These are phyloP conservation scores for Alnus rubra DNA, from an alignment of 306 rosid genomes.

Conservation along the genomic window DNA sequence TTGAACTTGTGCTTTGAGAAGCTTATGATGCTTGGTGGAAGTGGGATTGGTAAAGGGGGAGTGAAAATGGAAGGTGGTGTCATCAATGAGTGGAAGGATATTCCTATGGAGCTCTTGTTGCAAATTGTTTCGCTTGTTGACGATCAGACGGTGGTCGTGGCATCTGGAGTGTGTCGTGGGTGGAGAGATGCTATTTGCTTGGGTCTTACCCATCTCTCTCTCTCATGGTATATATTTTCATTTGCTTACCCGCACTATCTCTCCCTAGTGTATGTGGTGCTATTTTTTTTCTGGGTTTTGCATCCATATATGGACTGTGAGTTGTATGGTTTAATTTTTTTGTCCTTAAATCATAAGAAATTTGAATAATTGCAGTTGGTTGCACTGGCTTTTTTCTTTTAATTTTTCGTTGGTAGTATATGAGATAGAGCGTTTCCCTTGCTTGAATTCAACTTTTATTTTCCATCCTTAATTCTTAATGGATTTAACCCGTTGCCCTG, in stretches of 20 bases:
- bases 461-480: background rate
- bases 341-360: background rate
- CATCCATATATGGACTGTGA: background rate
- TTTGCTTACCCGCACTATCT: background rate
- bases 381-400: background rate
- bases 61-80: slow-evolving; percentile 58
- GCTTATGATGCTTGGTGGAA: slow-evolving; percentile 65
- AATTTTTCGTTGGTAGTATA: background rate
- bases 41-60: slow-evolving; percentile 35
- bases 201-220: slow-evolving; percentile 77
- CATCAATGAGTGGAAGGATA: slow-evolving; percentile 79
- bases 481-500: background rate
- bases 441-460: background rate
- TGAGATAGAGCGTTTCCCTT: background rate
- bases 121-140: slow-evolving; percentile 74
- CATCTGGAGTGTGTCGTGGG: slow-evolving; percentile 88
- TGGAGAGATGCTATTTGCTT: slow-evolving; percentile 91
- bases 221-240: slow-evolving; percentile 59
- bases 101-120: slow-evolving; percentile 90
- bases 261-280: background rate
- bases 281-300: background rate
- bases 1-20: slow-evolving; percentile 79
- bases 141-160: slow-evolving; percentile 70
- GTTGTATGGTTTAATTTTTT: background rate
- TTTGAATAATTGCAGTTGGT: background rate